phyloP scores from a whole-genome alignment of 73 alveolate species.

The Paramecium pentaurelia region DNA sequence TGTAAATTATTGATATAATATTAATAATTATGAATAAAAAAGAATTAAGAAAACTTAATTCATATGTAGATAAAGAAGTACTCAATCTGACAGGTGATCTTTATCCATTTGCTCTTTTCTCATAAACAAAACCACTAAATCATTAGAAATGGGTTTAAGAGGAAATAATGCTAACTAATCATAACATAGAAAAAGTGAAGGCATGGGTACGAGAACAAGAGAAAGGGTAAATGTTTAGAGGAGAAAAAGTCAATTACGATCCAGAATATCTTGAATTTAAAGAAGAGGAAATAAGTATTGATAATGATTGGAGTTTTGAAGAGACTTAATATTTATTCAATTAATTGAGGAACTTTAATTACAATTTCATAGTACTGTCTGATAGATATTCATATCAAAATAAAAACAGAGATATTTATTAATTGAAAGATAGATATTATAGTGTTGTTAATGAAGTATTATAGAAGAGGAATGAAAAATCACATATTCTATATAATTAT shows the following conservation, averaged over 20 bases:
- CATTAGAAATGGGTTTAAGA: slow-evolving; percentile 34
- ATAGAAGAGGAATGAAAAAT: not conserved
- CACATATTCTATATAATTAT: slow-evolving; percentile 52
- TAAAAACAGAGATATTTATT: slow-evolving; percentile 24
- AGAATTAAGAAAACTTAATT: not conserved
- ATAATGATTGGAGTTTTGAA: slow-evolving; percentile 32
- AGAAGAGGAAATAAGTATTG: not conserved
- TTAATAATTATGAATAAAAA: not conserved
- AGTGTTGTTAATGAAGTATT: slow-evolving; percentile 26
- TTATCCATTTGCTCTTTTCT: slow-evolving; percentile 14
- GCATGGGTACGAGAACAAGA: slow-evolving; percentile 54
- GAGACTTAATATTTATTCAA: slow-evolving; percentile 51
- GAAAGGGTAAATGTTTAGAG: slow-evolving; percentile 13
- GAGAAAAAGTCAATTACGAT: slow-evolving; percentile 49
- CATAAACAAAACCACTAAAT: not conserved
- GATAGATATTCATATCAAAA: slow-evolving; percentile 52
- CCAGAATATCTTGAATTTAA: slow-evolving; percentile 37
- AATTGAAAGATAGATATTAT: slow-evolving; percentile 50
- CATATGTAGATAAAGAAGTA: slow-evolving; percentile 32
- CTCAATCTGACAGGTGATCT: slow-evolving; percentile 51
- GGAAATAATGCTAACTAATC: not conserved
- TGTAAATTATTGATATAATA: slow-evolving; percentile 1
- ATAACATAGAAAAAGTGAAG: not conserved
- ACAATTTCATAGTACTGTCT: slow-evolving; percentile 11
- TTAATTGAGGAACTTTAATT: not conserved